Base-by-base conservation (phyloP, 768 basidiomycete genomes). In the Hirschioporus abietinus region DNA sequence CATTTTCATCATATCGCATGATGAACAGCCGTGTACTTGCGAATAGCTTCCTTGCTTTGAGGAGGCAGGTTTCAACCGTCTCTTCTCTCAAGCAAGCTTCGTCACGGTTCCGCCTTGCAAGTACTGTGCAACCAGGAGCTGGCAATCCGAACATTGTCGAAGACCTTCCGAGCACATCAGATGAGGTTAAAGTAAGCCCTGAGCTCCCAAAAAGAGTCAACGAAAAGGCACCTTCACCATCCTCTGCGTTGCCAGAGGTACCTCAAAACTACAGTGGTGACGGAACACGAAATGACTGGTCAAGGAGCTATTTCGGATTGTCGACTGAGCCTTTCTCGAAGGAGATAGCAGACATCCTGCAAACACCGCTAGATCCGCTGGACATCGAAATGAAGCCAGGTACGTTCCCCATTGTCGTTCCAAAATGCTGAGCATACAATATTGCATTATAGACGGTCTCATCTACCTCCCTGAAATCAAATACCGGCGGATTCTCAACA, bases 381-480 rank as follows among this genome's bases (percentile, higher is more conserved):
- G 94, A 98, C 76, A 83, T 99, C 36, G 96, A 99, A 78, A 89
- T 96, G 35, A 98, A 98, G 74, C 96, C 96, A 65, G 96, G 95
- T 91, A 60, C 63, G 87, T 25, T 8, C 1, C 65, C 15, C 57
- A 30, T 12, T 27, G 24, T 42, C 25, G 20, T n/a, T n/a, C 25
- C 1, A 1, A 7, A 15, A 2, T 58, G 9, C 58, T 27, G 15
- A 63, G 18, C n/a, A 24, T 66, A 26, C 7, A 63, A 24, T 20
- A 68, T 23, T 65, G 36, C 58, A 15, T 36, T 10, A 24, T 66
- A 96, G 96, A 98, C 71, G 96, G 96, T 5, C 82, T 99, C 58
- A 78, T 97, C 12, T 99, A 98, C 77, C 87, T 99, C 7, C 96
- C 96, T 23, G 96, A 98, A 77, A 99, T 98, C 72, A 96, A 97